Evolutionary conservation across 306 rosid genomes (phyloP), one percentile per base, ranked within the genome.

Genomic region (Castanea sativa): DNA sequence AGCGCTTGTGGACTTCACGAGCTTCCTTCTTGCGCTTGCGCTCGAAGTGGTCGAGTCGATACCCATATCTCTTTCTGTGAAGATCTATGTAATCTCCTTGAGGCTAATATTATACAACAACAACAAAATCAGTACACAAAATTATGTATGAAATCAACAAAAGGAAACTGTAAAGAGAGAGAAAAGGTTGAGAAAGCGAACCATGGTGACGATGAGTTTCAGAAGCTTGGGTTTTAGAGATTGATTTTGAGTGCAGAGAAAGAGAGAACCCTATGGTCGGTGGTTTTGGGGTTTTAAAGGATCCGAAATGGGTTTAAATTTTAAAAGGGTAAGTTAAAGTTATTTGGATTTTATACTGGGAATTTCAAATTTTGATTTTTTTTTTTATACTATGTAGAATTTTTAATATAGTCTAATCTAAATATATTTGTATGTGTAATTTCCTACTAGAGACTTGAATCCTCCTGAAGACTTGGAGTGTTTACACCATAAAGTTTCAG

Each of bases 71-170:
- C 85, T 89, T 90, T 89, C 88, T 77, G 80, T 89, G 96, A 77
- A 93, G 97, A 9, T 95, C 98, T 33, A 95, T 93, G 85, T 95
- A 91, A 87, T 95, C 98, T 75, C 98, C 98, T 90, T 95, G 98
- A 61, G 99, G 99, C 98, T 95, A 60, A 51, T 52, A 23, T 25
- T 23, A 64, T 38, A 38, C 33, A 52, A 60, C 14, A 4, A 55
- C 38, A 82, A 75, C 3, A 29, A 19, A 61, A 55, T 23, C 61
- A 79, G 56, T 20, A 21, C 14, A 35, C 51, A 35, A 49, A 67
- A 33, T 6, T 30, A 16, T 21, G 3, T 33, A 35, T 67, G 51
- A 67, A 1, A 35, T 6, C 19, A 30, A 6, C 12, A 30, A 64
- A 1, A 3, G 3, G 23, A 45, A 3, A 56, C 18, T 0, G 0